These are phyloP conservation scores for Ustilago curta DNA, from an alignment of 1,284 basidiomycete species.

Conservation along the genomic window DNA sequence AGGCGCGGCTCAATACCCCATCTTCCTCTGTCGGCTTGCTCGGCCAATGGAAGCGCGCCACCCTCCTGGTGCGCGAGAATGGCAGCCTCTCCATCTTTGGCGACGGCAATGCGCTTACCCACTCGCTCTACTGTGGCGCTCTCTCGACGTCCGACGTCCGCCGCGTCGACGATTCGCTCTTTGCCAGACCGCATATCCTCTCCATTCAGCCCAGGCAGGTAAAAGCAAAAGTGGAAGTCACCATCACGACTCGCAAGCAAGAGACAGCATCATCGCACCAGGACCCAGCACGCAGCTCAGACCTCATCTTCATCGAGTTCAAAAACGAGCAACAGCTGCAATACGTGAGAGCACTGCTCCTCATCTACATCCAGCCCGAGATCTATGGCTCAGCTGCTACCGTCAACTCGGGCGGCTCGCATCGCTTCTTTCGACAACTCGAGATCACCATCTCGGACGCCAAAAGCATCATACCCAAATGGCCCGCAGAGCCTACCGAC, in stretches of 20 bases:
- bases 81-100: constrained; percentile 51
- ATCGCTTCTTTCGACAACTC: constrained; percentile 55
- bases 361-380: constrained; percentile 50
- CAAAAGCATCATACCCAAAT: constrained; percentile 49
- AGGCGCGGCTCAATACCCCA: constrained; percentile 38
- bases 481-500: constrained; percentile 29
- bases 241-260: constrained; percentile 33
- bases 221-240: constrained; percentile 13
- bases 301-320: constrained; percentile 58
- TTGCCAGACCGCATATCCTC: constrained; percentile 44
- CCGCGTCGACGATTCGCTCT: constrained; percentile 56
- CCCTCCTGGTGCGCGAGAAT: constrained; percentile 53
- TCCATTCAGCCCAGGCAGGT: constrained; percentile 49
- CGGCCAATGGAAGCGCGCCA: constrained; percentile 54
- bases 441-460: constrained; percentile 59
- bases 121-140: constrained; percentile 42
- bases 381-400: constrained; percentile 46
- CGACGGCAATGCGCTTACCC: constrained; percentile 54
- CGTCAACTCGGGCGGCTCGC: constrained; percentile 36
- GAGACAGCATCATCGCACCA: constrained; percentile 14
- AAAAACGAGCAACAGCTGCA: constrained; percentile 37
- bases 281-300: constrained; percentile 22
- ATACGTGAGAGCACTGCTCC: constrained; percentile 44
- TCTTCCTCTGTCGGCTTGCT: constrained; percentile 23
- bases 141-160: constrained; percentile 55